These are phyloP conservation scores for Dendrothele bispora DNA, from an alignment of 768 basidiomycete species.

Conservation along the genomic window DNA sequence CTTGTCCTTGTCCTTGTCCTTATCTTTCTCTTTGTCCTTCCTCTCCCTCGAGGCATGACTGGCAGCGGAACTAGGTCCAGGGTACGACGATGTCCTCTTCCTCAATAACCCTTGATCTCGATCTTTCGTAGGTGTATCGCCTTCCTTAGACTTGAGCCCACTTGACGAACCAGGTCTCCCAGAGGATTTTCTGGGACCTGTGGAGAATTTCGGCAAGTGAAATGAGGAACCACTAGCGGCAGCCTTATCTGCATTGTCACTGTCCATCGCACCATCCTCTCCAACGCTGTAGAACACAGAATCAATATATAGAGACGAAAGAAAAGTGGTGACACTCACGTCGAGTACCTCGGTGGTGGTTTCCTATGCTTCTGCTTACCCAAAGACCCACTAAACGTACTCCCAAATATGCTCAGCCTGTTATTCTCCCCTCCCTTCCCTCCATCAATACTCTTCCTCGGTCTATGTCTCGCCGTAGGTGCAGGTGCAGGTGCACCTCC, in stretches of 20 bases:
- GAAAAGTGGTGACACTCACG: conserved; percentile 43
- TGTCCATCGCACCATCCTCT: conserved; percentile 17
- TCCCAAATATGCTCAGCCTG: conserved; percentile 83
- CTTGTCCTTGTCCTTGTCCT: not conserved
- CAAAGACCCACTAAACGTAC: conserved; percentile 56
- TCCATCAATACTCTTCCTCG: conserved; percentile 52
- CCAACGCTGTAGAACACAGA: conserved; percentile 28
- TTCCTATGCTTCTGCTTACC: conserved; percentile 77
- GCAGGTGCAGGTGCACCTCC: conserved; percentile 27
- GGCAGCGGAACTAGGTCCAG: conserved; percentile 26
- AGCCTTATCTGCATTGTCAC: conserved; percentile 41
- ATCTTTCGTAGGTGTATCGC: conserved; percentile 16
- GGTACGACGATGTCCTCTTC: conserved; percentile 50
- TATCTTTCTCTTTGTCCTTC: not conserved
- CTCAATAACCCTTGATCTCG: conserved; percentile 45
- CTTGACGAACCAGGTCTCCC: conserved; percentile 43
- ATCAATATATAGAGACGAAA: conserved; percentile 1
- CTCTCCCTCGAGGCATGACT: conserved; percentile 6
- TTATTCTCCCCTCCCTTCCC: conserved; percentile 47
- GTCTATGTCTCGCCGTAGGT: conserved; percentile 37
- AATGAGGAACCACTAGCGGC: conserved; percentile 33
- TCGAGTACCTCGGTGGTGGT: conserved; percentile 73
- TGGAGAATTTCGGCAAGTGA: conserved; percentile 47
- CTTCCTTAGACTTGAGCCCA: conserved; percentile 25
- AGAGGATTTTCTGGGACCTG: conserved; percentile 40